Evolutionary conservation across 1,284 basidiomycete species (phyloP), one percentile per base, ranked within the genome.

Genomic region (Phlebopus sp.): DNA sequence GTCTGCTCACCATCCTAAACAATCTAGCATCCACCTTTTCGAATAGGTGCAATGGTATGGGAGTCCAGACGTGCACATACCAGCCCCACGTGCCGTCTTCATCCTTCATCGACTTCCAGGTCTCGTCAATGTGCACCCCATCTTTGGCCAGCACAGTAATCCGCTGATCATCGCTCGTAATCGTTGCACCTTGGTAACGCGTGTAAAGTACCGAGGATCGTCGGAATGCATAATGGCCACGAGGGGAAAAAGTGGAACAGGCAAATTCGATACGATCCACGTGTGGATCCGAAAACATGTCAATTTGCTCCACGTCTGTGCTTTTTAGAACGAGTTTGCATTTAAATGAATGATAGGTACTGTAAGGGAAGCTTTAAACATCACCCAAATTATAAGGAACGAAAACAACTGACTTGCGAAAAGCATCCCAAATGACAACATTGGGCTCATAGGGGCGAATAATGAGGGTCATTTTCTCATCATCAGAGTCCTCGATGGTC

Each of bases 41-140:
- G 37, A 70, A 69, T 30, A 70, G 41, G 13, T 51, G 42, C 3
- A 63, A 27, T 0, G 68, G 66, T 27, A 71, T 46, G 2, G 69
- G 67, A 5, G 68, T 49, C 49, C 58, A 68, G 25, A 50, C 60
- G 15, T 59, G 56, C 40, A 44, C 46, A 36, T 55, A 63, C 69
- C 68, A 69, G 21, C 62, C 62, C 54, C 60, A 59, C 10, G 42
- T 37, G 15, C 58, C 51, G 7, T 64, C 52, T 4, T 35, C 39
- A 3, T 55, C 30, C 27, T 15, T 30, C 14, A 31, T 44, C 29
- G 46, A 52, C 21, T 44, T 49, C 62, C 65, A 67, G 2, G 15
- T 46, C 29, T 21, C 19, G 17, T 54, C 59, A 6, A 66, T 46
- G 19, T 64, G 55, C 30, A 66, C 54, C 3, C 61, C 62, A 3